Conservation (phyloP, 2,329 filamentous ascomycete species). For the Neodidymelliopsis sp. region DNA sequence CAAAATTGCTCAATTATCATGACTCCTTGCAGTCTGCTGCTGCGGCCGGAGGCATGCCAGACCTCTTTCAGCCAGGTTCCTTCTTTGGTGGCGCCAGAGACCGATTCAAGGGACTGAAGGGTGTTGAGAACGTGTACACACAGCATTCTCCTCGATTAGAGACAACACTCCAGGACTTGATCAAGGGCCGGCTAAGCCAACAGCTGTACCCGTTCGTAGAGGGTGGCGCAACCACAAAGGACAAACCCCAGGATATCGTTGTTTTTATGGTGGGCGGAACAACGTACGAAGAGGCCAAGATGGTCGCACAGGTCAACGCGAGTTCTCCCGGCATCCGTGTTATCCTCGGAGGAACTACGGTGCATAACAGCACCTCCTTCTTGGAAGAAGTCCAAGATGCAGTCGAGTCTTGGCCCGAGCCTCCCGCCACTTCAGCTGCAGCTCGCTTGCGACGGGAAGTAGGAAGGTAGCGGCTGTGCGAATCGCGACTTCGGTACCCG, state of each 20-base stretch:
- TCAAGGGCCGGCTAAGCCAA: conserved; percentile 87
- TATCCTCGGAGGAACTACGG: conserved; percentile 84
- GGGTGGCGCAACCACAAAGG: conserved; percentile 81
- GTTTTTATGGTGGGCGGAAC: conserved; percentile 93
- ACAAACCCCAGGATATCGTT: conserved; percentile 96
- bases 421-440: conserved; percentile 58
- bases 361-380: conserved; percentile 89
- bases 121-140: conserved; percentile 98
- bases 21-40: conserved; percentile 79
- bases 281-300: conserved; percentile 97
- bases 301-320: conserved; percentile 93
- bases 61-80: conserved; percentile 86
- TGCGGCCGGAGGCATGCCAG: conserved; percentile 80
- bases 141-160: conserved; percentile 93
- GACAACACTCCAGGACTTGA: conserved; percentile 85
- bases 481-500: neutral
- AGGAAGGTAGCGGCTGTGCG: conserved; percentile 51
- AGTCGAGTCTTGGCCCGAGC: conserved; percentile 84
- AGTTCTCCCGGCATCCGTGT: conserved; percentile 87
- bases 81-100: conserved; percentile 90
- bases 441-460: conserved; percentile 69
- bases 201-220: conserved; percentile 94
- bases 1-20: conserved; percentile 84
- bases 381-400: conserved; percentile 91
- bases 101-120: conserved; percentile 92